Evolutionary conservation across 2,329 filamentous ascomycete genomes (phyloP), one percentile per base, ranked within the genome.

Genomic region (Paecilomyces variotii): DNA sequence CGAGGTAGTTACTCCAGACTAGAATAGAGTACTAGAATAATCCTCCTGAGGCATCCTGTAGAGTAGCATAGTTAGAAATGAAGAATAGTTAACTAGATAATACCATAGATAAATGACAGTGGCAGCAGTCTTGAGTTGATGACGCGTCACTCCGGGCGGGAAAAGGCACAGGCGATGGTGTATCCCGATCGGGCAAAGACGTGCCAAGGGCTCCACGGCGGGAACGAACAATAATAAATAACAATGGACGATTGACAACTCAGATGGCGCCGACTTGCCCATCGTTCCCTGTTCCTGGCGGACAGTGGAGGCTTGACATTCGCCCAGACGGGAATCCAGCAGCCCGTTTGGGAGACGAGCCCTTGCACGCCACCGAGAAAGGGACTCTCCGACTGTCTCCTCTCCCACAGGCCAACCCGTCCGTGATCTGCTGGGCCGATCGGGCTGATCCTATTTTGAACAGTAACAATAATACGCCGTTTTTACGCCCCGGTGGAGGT

Each of bases 391-490:
- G 19, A 19, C 19, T 19, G 50, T 26, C 24, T 52, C 50, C 25
- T 39, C 54, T 19, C 19, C 19, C 19, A 19, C 19, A 19, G 19
- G 19, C 19, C 19, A 19, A 19, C 19, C 19, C 19, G 19, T 19
- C 19, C 19, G 54, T 19, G 54, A 55, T 55, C 54, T 55, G 27
- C 53, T 25, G n/a, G 54, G 54, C 19, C 35, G 54, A 55, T 55
- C 54, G 32, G 54, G 54, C 34, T 39, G 54, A 55, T 55, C 54
- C 28, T 27, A 39, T 55, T 39, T 39, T 24, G 10, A 6, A 34
- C 30, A 24, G n/a, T 19, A 19, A 19, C 19, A 12, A 35, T 5
- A 24, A 30, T 35, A 39, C 28, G 7, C 11, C 30, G 53, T 30
- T 28, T 10, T 28, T 24, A 32, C 30, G 4, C 26, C 9, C 19